Percentiles rank a stretch among this genome's conserved stretches.
These are phyloP conservation scores for Brachypodium distachyon DNA, from an alignment of 202 grass and related monocot species.

Conservation along the genomic window DNA sequence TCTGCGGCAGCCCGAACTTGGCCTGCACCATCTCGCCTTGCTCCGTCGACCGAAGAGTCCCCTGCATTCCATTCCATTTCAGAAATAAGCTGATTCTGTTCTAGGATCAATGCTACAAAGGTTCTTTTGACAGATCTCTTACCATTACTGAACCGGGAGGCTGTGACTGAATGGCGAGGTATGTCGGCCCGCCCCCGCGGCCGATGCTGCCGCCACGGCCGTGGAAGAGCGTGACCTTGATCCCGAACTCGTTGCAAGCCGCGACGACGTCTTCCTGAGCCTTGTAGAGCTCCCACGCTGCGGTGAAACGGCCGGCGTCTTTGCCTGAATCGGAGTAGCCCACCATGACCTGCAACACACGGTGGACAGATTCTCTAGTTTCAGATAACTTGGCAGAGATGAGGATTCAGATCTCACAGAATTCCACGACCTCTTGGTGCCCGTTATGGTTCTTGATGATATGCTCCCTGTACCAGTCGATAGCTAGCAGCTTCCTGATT, in stretches of 20 bases:
- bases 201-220: conserved; percentile 92
- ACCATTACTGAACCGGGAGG: conserved; percentile 95
- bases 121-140: background rate
- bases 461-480: conserved; percentile 88
- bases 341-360: conserved; percentile 87
- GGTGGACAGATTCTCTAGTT: background rate
- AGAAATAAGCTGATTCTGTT: background rate
- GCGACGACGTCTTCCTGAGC: conserved; percentile 81
- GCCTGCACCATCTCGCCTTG: conserved; percentile 97
- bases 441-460: conserved; percentile 83
- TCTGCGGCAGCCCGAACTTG: conserved; percentile 86
- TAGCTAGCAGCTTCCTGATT: conserved; percentile 84
- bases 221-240: conserved; percentile 96
- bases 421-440: conserved; percentile 72
- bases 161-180: conserved; percentile 91
- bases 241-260: conserved; percentile 73
- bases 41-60: conserved; percentile 75
- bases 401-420: background rate
- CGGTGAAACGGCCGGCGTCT: conserved; percentile 84
- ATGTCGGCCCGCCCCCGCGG: conserved; percentile 81
- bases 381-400: background rate
- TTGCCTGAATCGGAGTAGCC: conserved; percentile 97
- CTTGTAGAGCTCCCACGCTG: conserved; percentile 93
- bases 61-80: conserved; percentile 18
- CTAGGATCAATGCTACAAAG: background rate